Evolutionary conservation across 768 basidiomycete genomes (phyloP), one percentile per base, ranked within the genome.

Genomic region (Xanthoconium stramineum): DNA sequence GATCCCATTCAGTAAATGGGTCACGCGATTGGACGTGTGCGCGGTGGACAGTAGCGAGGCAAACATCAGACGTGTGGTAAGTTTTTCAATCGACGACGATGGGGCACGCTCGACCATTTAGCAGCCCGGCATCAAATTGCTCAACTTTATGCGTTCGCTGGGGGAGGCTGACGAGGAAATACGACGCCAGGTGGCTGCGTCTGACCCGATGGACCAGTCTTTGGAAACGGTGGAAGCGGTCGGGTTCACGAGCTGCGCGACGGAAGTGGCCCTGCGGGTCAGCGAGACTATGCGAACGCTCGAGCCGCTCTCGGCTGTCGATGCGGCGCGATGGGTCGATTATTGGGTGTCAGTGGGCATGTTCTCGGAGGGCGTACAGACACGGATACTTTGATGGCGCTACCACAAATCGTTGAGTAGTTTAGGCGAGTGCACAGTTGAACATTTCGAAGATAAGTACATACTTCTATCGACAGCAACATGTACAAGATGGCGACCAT

Each of bases 321-420:
- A 76, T 44, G 75, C 55, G 13, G 48, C 36, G 3, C 52, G 52
- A n/a, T 79, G 76, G 75, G 64, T 79, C 3, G 65, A 64, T 11
- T 78, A 78, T 52, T 78, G 77, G 76, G 69, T 56, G 39, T 62
- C 56, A 14, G 55, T 52, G 10, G 67, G 66, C 17, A 65, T 73
- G 56, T 64, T 72, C n/a, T 33, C 39, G 35, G 45, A 51, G 19
- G 43, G 32, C 19, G 29, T 15, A 14, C 14, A 32, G 24, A n/a
- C 30, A 14, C 20, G 49, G 28, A 28, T 20, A 24, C 13, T 17
- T 42, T 28, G 39, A 42, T 47, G 20, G 39, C 30, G 28, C 28
- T 46, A 32, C 45, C 45, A 33, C 47, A 35, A 35, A 42, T 24
- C 28, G 36, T 53, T 36, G 13, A 14, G 15, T 20, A 14, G 24